phyloP scores from a whole-genome alignment of 768 basidiomycete genomes.

The Phanerochaete sordida region DNA sequence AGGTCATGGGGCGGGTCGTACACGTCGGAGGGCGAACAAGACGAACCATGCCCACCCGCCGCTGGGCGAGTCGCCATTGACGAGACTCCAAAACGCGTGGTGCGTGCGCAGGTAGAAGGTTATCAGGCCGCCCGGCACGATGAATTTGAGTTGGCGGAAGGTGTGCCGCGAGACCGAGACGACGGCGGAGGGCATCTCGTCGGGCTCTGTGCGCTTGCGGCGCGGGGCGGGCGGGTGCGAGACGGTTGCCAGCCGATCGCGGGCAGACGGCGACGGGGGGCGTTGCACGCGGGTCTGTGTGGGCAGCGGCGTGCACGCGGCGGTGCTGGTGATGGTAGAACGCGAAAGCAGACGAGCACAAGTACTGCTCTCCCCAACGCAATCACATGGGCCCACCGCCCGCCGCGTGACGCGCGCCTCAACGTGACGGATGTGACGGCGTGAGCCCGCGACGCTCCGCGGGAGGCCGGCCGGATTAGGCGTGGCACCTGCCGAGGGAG shows the following conservation, averaged over 20 bases:
- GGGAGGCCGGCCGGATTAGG: neutral
- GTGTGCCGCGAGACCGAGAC: conserved; percentile 45
- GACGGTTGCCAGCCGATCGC: neutral
- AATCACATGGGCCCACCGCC: neutral
- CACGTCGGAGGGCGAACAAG: neutral
- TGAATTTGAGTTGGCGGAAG: conserved; percentile 68
- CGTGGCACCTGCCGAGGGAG: neutral
- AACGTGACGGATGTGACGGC: neutral
- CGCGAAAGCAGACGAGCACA: neutral
- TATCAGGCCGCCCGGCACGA: conserved; percentile 62
- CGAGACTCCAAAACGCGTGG: conserved; percentile 43
- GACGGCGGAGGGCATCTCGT: conserved; percentile 19
- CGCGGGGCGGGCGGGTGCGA: neutral
- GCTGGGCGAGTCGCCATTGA: conserved; percentile 30
- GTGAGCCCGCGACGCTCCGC: too few relatives aligned
- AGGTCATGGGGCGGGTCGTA: neutral
- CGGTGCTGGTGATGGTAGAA: neutral
- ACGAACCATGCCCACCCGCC: conserved; percentile 54
- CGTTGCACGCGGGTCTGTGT: too few relatives aligned
- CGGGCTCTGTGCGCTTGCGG: neutral
- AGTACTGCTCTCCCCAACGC: neutral
- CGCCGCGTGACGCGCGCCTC: neutral
- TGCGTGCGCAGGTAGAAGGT: conserved; percentile 63
- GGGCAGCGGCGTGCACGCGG: neutral
- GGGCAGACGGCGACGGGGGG: neutral